phyloP scores from a whole-genome alignment of 768 basidiomycete genomes.

The Mycena chlorophos region DNA sequence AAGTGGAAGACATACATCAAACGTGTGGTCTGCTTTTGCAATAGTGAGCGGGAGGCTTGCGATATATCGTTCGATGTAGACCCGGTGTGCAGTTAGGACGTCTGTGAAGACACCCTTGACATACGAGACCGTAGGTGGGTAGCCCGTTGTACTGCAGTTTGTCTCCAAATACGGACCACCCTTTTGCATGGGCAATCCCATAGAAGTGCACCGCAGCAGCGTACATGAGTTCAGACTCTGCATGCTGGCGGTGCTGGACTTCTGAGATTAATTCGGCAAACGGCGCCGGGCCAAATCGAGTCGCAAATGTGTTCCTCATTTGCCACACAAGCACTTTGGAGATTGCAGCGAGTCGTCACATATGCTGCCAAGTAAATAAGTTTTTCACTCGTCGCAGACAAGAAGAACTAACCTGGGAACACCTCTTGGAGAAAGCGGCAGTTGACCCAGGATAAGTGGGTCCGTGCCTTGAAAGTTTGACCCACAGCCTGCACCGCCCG shows the following conservation, averaged over 20 bases:
- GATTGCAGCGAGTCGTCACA: slow-evolving; percentile 2
- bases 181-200: neutral
- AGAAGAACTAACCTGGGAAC: neutral
- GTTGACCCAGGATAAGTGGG: slow-evolving; percentile 15
- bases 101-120: neutral
- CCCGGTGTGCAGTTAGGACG: neutral
- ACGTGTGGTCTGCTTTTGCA: neutral
- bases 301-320: neutral
- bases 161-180: slow-evolving; percentile 1
- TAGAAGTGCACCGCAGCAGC: neutral
- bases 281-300: slow-evolving; percentile 2
- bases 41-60: neutral
- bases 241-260: neutral
- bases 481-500: slow-evolving; percentile 5
- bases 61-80: neutral
- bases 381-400: neutral
- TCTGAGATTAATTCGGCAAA: slow-evolving; percentile 7
- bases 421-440: slow-evolving; percentile 11
- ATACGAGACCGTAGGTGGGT: neutral
- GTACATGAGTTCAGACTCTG: slow-evolving; percentile 5
- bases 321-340: slow-evolving; percentile 3
- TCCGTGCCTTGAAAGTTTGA: slow-evolving; percentile 7
- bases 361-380: neutral
- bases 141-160: neutral
- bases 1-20: neutral